phyloP scores from a whole-genome alignment of 257 asterid species.

The Scutellaria minor region DNA sequence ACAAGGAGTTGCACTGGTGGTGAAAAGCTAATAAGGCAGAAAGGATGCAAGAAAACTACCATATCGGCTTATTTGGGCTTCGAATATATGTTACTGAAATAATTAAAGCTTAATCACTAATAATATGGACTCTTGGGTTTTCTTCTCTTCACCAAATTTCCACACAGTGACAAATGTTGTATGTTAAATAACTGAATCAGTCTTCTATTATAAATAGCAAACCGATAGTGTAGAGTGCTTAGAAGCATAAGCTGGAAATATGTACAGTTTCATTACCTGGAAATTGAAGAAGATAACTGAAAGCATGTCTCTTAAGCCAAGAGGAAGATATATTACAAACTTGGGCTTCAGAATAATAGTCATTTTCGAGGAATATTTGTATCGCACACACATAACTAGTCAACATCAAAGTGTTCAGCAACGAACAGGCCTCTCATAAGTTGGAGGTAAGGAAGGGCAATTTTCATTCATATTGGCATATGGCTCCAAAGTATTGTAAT shows the following conservation, averaged over 20 bases:
- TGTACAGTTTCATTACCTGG: not conserved
- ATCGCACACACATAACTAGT: conserved; percentile 11
- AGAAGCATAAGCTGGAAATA: conserved; percentile 10
- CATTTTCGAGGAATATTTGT: not conserved
- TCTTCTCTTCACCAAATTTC: too few relatives aligned
- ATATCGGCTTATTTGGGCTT: too few relatives aligned
- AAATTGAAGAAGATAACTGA: conserved; percentile 8
- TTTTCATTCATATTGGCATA: conserved; percentile 91
- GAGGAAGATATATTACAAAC: conserved; percentile 35
- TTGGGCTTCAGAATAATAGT: conserved; percentile 20
- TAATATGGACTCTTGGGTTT: too few relatives aligned
- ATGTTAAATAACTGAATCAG: too few relatives aligned
- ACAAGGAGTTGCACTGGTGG: too few relatives aligned
- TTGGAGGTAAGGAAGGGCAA: conserved; percentile 92
- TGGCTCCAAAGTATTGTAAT: conserved; percentile 78
- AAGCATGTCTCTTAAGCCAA: conserved; percentile 26
- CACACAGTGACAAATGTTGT: too few relatives aligned
- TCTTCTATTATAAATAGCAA: too few relatives aligned
- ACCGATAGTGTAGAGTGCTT: not conserved
- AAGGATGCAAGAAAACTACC: too few relatives aligned
- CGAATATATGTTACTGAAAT: too few relatives aligned
- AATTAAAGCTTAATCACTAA: too few relatives aligned
- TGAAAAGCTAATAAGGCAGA: too few relatives aligned
- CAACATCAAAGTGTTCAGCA: conserved; percentile 47
- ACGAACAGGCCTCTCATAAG: conserved; percentile 71